Conservation (phyloP, 2,329 filamentous ascomycete species). For the Dactylellina parvicollis region DNA sequence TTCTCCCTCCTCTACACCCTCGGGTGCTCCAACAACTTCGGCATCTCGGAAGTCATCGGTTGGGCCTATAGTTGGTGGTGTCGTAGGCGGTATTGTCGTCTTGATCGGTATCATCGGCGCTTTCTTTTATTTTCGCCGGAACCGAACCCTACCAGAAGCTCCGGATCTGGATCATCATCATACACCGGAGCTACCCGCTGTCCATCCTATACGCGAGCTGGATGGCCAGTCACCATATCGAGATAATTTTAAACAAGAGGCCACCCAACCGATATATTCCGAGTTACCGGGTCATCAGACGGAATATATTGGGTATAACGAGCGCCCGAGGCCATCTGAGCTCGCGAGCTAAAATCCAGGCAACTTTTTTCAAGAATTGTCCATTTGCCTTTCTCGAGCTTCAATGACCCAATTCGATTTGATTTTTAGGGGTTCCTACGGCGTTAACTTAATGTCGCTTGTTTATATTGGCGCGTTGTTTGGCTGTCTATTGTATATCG, state of each 20-base stretch:
- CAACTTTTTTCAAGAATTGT: background rate
- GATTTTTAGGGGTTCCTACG: no score
- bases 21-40: background rate
- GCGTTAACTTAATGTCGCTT: no score
- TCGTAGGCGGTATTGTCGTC: conserved; percentile 64
- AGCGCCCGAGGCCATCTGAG: background rate
- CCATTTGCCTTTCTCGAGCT: no score
- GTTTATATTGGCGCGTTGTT: no score
- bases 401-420: no score
- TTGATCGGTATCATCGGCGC: conserved; percentile 61
- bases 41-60: conserved; percentile 56
- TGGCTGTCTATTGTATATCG: no score
- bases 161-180: background rate
- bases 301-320: background rate
- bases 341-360: background rate
- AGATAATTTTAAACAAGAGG: background rate
- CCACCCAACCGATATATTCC: background rate
- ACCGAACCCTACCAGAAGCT: background rate
- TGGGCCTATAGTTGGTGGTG: conserved; percentile 65
- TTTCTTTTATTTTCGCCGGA: conserved; percentile 60
- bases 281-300: background rate
- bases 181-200: background rate
- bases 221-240: background rate
- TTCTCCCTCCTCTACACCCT: background rate
- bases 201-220: background rate